Evolutionary conservation across 148 eudicot species (phyloP).

Genomic region (Hydrangea macrophylla): DNA sequence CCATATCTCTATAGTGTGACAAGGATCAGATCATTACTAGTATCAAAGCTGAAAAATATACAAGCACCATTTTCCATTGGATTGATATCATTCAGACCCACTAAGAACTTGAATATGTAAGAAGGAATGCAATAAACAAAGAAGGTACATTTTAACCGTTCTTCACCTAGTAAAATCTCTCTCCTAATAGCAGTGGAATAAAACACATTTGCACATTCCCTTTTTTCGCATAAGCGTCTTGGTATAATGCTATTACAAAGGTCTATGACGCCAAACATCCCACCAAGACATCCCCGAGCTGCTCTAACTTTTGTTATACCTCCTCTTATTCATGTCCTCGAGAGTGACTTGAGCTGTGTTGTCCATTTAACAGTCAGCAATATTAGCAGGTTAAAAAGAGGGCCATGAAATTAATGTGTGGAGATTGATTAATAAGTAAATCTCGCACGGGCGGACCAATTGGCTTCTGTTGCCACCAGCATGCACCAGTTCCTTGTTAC

Average conservation of each 20-base stretch:
- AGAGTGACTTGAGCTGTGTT: background rate
- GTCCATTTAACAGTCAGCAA: slow-evolving; percentile 2
- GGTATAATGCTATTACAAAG: background rate
- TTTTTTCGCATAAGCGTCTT: background rate
- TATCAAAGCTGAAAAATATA: too few relatives aligned
- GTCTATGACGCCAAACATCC: slow-evolving; percentile 1
- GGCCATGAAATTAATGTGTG: background rate
- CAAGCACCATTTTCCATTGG: too few relatives aligned
- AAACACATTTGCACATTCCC: background rate
- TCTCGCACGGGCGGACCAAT: background rate
- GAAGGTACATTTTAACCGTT: background rate
- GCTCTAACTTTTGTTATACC: background rate
- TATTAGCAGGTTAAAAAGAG: background rate
- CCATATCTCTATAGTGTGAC: too few relatives aligned
- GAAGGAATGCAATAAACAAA: too few relatives aligned
- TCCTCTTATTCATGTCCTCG: background rate
- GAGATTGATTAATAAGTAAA: background rate
- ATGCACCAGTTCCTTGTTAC: slow-evolving; percentile 1
- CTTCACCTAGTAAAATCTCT: background rate
- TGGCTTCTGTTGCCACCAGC: background rate
- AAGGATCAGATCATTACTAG: too few relatives aligned
- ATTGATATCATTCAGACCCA: too few relatives aligned
- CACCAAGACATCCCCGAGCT: background rate
- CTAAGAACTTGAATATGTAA: too few relatives aligned
- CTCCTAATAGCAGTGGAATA: background rate